A percentile compares a stretch with the other conserved stretches of the same genome.
These are phyloP conservation scores for Lactarius psammicola DNA, from an alignment of 768 basidiomycete species.

Conservation along the genomic window DNA sequence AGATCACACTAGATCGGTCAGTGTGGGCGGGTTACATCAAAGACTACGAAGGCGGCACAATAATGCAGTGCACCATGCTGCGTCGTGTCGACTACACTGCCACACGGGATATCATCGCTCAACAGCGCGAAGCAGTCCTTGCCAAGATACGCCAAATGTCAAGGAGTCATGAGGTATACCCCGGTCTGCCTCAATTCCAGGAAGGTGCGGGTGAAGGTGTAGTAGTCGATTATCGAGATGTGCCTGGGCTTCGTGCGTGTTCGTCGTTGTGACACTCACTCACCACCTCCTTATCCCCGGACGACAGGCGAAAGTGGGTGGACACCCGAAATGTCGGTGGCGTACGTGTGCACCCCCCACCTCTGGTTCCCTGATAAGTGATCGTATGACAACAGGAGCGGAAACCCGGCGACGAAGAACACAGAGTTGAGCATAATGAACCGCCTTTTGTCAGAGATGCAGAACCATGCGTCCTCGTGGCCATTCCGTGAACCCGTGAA, in stretches of 20 bases:
- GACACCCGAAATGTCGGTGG: constrained; percentile 77
- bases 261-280: constrained; percentile 14
- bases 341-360: constrained; percentile 46
- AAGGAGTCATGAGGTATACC: constrained; percentile 80
- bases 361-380: background rate
- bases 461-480: constrained; percentile 80
- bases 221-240: constrained; percentile 65
- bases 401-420: constrained; percentile 50
- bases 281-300: constrained; percentile 20
- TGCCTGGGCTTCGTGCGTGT: constrained; percentile 81
- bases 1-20: constrained; percentile 86
- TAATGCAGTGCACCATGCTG: constrained; percentile 99
- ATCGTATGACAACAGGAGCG: constrained; percentile 31
- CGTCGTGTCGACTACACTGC: constrained; percentile 86
- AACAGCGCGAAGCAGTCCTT: constrained; percentile 88
- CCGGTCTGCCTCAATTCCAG: constrained; percentile 75
- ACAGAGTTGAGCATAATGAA: constrained; percentile 68
- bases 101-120: constrained; percentile 68
- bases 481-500: constrained; percentile 84
- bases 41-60: constrained; percentile 98
- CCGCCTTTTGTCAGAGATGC: constrained; percentile 73
- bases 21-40: constrained; percentile 99
- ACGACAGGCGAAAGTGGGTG: constrained; percentile 83
- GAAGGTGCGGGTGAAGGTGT: constrained; percentile 51
- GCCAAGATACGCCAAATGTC: constrained; percentile 85